Percentiles rank a stretch among this genome's conserved stretches.
Evolutionary conservation across 2,329 filamentous ascomycete genomes (phyloP).

Genomic region (Pyrenochaeta sp.): DNA sequence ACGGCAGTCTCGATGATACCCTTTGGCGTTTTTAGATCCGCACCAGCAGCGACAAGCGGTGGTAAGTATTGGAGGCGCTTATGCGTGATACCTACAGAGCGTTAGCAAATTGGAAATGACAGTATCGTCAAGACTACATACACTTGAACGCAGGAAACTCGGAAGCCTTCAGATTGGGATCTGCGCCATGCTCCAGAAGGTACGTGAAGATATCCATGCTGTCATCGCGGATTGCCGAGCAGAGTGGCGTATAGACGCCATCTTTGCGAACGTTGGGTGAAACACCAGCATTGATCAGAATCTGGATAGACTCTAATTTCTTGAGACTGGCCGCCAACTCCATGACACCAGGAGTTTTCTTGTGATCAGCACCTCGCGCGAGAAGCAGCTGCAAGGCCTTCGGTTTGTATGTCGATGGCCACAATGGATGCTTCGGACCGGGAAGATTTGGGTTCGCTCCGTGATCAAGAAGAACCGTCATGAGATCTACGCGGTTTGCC

Average conservation of each 20-base stretch:
- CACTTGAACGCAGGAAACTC: constrained; percentile 75
- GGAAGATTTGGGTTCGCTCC: constrained; percentile 73
- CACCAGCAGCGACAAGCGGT: constrained; percentile 64
- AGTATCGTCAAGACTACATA: no score
- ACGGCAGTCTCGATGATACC: constrained; percentile 73
- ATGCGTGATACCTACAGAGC: no score
- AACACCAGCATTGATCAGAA: constrained; percentile 66
- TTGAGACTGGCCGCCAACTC: constrained; percentile 70
- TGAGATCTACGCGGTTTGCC: constrained; percentile 63
- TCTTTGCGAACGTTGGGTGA: constrained; percentile 69
- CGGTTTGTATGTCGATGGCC: constrained; percentile 68
- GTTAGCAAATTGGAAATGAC: no score
- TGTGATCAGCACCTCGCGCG: constrained; percentile 64
- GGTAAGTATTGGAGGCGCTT: constrained; percentile 68
- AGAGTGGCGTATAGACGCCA: constrained; percentile 71
- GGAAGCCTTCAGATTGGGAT: constrained; percentile 63
- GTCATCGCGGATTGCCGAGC: constrained; percentile 73
- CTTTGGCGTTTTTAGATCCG: constrained; percentile 65
- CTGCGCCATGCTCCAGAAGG: constrained; percentile 61
- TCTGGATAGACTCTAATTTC: constrained; percentile 67
- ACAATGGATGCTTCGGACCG: constrained; percentile 72
- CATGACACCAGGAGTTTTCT: constrained; percentile 69
- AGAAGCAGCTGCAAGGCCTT: constrained; percentile 67
- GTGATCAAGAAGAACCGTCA: constrained; percentile 62
- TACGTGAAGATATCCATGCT: constrained; percentile 67